Conservation (phyloP, 371 early-diverging fungal genomes). For the Rhizomucor pusillus region DNA sequence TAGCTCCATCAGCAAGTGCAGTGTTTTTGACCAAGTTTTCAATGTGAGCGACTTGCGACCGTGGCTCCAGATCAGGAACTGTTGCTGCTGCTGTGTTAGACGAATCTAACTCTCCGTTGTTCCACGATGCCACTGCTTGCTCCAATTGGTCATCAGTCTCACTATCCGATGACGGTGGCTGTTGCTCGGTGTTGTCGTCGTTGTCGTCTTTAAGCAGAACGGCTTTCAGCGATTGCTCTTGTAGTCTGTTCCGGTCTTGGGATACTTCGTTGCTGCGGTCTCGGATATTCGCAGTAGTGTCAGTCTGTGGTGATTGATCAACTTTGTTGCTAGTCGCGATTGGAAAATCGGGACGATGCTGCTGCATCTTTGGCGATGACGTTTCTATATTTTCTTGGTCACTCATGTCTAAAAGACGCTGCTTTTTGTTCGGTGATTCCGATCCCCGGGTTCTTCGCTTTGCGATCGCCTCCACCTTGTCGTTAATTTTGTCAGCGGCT, state of each 20-base stretch:
- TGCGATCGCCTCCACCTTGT: conserved; percentile 13
- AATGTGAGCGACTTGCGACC: conserved; percentile 14
- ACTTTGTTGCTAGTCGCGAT: neutral
- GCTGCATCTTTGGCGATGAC: neutral
- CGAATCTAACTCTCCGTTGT: neutral
- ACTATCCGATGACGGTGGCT: conserved; percentile 5
- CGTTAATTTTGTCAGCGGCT: neutral
- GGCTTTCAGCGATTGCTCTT: conserved; percentile 7
- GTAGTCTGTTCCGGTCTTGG: conserved; percentile 4
- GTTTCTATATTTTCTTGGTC: conserved; percentile 1
- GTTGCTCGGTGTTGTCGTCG: conserved; percentile 2
- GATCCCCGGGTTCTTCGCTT: conserved; percentile 17
- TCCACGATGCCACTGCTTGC: conserved; percentile 4
- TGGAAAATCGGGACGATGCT: conserved; percentile 2
- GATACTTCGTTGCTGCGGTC: neutral
- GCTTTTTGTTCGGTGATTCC: conserved; percentile 19
- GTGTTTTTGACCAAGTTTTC: conserved; percentile 4
- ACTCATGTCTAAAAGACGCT: conserved; percentile 6
- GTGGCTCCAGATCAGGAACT: conserved; percentile 14
- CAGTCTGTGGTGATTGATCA: neutral
- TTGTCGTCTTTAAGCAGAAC: conserved; percentile 1
- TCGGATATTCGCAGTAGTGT: neutral
- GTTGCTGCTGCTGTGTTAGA: too few relatives aligned
- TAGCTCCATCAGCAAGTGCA: conserved; percentile 8
- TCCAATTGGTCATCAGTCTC: conserved; percentile 1